These are phyloP conservation scores for Saturnispora halmiae DNA, from an alignment of 805 yeast genomes.

Conservation along the genomic window DNA sequence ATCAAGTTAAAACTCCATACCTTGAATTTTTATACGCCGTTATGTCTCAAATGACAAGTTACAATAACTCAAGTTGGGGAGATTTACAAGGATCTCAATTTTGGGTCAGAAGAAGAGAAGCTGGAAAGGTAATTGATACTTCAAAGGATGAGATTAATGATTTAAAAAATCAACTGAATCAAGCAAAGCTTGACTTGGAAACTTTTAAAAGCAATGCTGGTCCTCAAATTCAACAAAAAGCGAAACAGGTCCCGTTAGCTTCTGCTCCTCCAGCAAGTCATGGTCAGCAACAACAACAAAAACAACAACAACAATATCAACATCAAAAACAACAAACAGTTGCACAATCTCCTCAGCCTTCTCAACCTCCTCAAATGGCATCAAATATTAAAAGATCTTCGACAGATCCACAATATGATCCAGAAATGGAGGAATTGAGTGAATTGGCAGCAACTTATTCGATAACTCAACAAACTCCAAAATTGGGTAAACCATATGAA, in stretches of 20 bases:
- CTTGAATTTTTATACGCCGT: conserved; percentile 79
- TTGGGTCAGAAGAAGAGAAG: conserved; percentile 22
- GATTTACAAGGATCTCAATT: conserved; percentile 6
- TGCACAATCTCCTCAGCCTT: no score
- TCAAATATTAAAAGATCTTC: conserved; percentile 8
- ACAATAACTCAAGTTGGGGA: conserved; percentile 3
- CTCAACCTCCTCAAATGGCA: conserved; percentile 1
- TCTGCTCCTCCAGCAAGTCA: no score
- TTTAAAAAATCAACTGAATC: conserved; percentile 1
- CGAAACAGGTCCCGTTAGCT: conserved; percentile 7
- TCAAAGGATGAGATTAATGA: conserved; percentile 1
- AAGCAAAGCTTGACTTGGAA: conserved; percentile 15
- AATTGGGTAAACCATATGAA: conserved; percentile 8
- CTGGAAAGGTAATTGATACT: conserved; percentile 17
- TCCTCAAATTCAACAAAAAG: no score
- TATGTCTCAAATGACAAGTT: conserved; percentile 48
- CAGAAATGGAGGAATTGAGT: conserved; percentile 27
- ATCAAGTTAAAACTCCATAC: conserved; percentile 79
- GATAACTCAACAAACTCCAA: conserved; percentile 22
- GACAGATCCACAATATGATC: conserved; percentile 20
- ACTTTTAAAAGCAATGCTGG: conserved; percentile 12
- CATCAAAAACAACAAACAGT: conserved; percentile 12
- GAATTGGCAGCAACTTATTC: conserved; percentile 26
- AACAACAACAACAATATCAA: conserved; percentile 10
- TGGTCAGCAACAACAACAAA: background rate